Evolutionary conservation across 139 green algal species (phyloP), one percentile per base, ranked within the genome.

Genomic region (Trebouxia sp.): DNA sequence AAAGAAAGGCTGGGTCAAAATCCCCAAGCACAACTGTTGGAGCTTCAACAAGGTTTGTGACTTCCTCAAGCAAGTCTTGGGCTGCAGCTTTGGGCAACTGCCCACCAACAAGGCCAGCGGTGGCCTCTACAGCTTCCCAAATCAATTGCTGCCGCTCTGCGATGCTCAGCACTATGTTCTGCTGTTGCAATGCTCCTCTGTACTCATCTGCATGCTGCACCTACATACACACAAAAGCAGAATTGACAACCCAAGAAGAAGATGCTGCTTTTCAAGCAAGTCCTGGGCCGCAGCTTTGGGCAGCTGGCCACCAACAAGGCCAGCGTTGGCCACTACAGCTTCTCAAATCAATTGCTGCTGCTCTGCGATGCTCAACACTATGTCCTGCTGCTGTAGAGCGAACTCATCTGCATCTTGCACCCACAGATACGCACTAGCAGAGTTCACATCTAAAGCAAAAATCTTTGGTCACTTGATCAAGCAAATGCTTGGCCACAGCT

Each of bases 1-100:
- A 41, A 35, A 99, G 85, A 88, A 99, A 99, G 11, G 78, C 82
- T 9, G 84, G 69, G 72, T 94, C 88, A 76, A 98, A 99, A 38
- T 24, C 47, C 41, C 97, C 97, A 39, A 89, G 78, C 5, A 99
- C 83, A 17, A 94, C 80, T 1, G 86, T 94, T 20, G 97, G 97
- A 4, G 87, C 86, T 86, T 99, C 97, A 53, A 98, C 94, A 47
- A 99, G 88, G 86, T 97, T 91, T 37, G 88, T 85, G 47, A 98
- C 94, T 89, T 98, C 93, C 1, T 88, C 67, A 35, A 98, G 85
- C 48, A 98, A 87, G 48, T 91, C 93, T 37, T 51, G 83, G 12
- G 78, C 48, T 5, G 85, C 83, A 43, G 62, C 58, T 12, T 92
- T 89, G 0, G 94, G 94, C 7, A 98, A 30, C 14, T 47, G 42